These are phyloP conservation scores for Candida silvatica DNA, from an alignment of 805 yeast genomes.

Conservation along the genomic window DNA sequence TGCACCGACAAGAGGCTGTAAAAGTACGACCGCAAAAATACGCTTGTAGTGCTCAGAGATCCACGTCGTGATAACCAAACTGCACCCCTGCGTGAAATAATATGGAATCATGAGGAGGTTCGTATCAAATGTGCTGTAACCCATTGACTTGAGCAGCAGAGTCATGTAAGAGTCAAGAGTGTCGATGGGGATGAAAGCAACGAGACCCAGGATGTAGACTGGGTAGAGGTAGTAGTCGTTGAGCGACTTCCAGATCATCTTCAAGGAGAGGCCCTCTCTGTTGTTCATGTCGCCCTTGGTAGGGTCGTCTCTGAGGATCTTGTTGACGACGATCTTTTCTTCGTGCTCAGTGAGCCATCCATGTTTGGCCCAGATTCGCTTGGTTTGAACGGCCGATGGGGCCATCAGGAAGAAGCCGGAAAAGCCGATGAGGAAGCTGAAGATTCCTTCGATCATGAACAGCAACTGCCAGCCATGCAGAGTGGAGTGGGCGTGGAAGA, in stretches of 20 bases:
- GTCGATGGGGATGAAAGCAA: constrained; percentile 28
- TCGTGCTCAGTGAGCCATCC: constrained; percentile 44
- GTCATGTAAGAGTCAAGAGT: constrained; percentile 38
- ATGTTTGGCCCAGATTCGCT: constrained; percentile 18
- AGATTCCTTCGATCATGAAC: constrained; percentile 53
- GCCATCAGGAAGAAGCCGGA: constrained; percentile 23
- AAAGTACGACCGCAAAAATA: constrained; percentile 18
- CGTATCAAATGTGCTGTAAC: constrained; percentile 43
- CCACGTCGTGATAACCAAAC: constrained; percentile 28
- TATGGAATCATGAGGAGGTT: constrained; percentile 47
- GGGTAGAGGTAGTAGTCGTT: constrained; percentile 50
- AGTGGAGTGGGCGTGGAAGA: constrained; percentile 36
- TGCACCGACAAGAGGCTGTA: constrained; percentile 17
- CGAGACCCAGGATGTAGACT: constrained; percentile 37
- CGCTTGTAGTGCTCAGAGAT: constrained; percentile 27
- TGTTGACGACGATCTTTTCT: constrained; percentile 48
- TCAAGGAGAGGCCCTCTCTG: constrained; percentile 39
- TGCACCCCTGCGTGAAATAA: constrained; percentile 28
- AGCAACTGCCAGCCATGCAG: constrained; percentile 59
- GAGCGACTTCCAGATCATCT: constrained; percentile 31
- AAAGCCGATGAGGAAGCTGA: constrained; percentile 47
- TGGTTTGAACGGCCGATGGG: constrained; percentile 26
- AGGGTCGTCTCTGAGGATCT: constrained; percentile 57
- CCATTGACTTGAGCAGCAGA: constrained; percentile 36
- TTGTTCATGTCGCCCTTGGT: constrained; percentile 57